Conservation (phyloP, 163 green algal species). For the Volvox carteri region DNA sequence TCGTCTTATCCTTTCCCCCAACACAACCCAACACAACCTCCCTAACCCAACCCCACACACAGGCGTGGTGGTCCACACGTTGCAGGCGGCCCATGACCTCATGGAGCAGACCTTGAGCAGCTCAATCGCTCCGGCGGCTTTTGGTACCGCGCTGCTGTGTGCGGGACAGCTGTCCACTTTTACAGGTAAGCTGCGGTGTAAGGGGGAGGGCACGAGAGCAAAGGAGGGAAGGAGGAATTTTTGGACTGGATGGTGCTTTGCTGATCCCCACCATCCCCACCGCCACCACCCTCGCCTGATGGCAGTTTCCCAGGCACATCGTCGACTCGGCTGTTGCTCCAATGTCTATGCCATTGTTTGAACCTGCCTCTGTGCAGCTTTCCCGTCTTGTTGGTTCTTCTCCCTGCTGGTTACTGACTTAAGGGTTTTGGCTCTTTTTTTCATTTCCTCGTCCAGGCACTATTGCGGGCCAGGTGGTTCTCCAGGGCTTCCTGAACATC, state of each 20-base stretch:
- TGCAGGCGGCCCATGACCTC: slow-evolving; percentile 78
- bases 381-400: too few relatives aligned
- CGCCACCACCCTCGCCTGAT: neutral
- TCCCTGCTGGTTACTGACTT: too few relatives aligned
- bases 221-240: too few relatives aligned
- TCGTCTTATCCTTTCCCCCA: too few relatives aligned
- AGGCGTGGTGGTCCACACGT: slow-evolving; percentile 73
- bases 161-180: slow-evolving; percentile 78
- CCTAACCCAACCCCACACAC: too few relatives aligned
- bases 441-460: neutral
- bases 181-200: slow-evolving; percentile 65
- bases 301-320: too few relatives aligned
- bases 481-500: slow-evolving; percentile 78
- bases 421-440: neutral
- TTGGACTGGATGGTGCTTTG: too few relatives aligned
- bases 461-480: slow-evolving; percentile 64
- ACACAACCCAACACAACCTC: too few relatives aligned
- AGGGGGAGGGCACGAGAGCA: too few relatives aligned
- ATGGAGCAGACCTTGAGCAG: slow-evolving; percentile 76
- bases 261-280: neutral
- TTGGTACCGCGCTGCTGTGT: slow-evolving; percentile 75
- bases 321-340: too few relatives aligned
- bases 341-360: too few relatives aligned
- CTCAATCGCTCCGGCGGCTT: slow-evolving; percentile 68
- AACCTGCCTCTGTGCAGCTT: too few relatives aligned